Conservation (phyloP, 139 green algal genomes). For the Pleodorina starrii region DNA sequence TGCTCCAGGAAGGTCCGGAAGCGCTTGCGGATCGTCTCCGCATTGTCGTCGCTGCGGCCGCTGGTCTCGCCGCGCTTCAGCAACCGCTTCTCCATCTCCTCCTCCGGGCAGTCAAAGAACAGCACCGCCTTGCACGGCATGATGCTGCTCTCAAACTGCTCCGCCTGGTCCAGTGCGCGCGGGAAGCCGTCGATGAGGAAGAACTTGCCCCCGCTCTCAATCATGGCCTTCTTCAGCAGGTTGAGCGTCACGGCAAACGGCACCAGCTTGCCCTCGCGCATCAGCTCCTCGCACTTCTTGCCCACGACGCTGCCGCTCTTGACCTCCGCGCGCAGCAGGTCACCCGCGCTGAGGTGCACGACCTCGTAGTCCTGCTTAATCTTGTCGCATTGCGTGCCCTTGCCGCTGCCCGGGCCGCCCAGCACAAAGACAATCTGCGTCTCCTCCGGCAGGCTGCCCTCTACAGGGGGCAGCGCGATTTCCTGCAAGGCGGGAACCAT, state of each 20-base stretch:
- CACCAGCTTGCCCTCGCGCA: slow-evolving; percentile 91
- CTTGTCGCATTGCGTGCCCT: slow-evolving; percentile 70
- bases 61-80: slow-evolving; percentile 89
- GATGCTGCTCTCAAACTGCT: slow-evolving; percentile 76
- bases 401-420: slow-evolving; percentile 66
- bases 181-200: slow-evolving; percentile 97
- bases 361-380: slow-evolving; percentile 86
- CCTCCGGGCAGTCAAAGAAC: slow-evolving; percentile 67
- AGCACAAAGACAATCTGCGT: slow-evolving; percentile 68
- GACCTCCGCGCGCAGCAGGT: slow-evolving; percentile 87
- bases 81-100: slow-evolving; percentile 92
- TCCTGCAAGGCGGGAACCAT: slow-evolving; percentile 56
- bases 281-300: slow-evolving; percentile 61
- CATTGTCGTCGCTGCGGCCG: slow-evolving; percentile 95
- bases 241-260: slow-evolving; percentile 79
- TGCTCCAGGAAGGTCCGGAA: slow-evolving; percentile 93
- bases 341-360: slow-evolving; percentile 76
- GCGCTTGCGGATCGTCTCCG: slow-evolving; percentile 93
- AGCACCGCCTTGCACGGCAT: slow-evolving; percentile 56
- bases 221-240: slow-evolving; percentile 85
- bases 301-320: slow-evolving; percentile 71
- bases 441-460: slow-evolving; percentile 52
- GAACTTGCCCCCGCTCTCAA: slow-evolving; percentile 63
- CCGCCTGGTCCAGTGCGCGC: slow-evolving; percentile 86
- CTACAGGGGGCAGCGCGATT: slow-evolving; percentile 52